These are phyloP conservation scores for Penicillium polonicum DNA, from an alignment of 2,329 filamentous ascomycete species.

Conservation along the genomic window DNA sequence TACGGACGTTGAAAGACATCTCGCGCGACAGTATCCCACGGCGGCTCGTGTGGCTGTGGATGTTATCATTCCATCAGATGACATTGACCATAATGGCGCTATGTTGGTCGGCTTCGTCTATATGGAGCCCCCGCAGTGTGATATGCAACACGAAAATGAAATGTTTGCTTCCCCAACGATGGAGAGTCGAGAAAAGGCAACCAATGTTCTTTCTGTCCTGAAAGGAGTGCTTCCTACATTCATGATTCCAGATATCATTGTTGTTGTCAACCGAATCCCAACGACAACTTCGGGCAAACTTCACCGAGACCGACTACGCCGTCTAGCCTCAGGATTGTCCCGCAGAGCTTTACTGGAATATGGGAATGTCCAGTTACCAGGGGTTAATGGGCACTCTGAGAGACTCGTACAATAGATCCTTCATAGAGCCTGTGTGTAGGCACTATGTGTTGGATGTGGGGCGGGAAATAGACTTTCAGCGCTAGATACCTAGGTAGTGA, in stretches of 20 bases:
- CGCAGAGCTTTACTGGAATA: not conserved
- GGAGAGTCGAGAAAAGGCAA: not conserved
- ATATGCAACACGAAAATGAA: not conserved
- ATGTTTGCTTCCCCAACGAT: not conserved
- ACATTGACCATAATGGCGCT: not conserved
- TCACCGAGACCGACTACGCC: not conserved
- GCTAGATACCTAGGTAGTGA: not conserved
- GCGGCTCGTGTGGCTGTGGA: not conserved
- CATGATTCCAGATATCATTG: not conserved
- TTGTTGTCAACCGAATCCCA: not conserved
- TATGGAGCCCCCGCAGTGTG: not conserved
- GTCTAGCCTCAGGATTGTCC: not conserved
- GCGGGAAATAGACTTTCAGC: not conserved
- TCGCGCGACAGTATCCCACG: not conserved
- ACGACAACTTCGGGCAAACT: not conserved
- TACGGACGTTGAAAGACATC: conserved; percentile 29
- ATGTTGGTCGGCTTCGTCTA: not conserved
- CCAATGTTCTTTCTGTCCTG: not conserved
- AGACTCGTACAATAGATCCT: not conserved
- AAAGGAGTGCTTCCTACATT: not conserved
- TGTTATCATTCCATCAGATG: not conserved
- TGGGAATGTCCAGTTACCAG: not conserved
- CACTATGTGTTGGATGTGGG: not conserved
- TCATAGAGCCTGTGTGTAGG: not conserved
- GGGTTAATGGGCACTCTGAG: not conserved